Percentiles rank a stretch among this genome's conserved stretches.
These are phyloP conservation scores for Malbranchea zuffiana DNA, from an alignment of 2,329 filamentous ascomycete species.

Conservation along the genomic window DNA sequence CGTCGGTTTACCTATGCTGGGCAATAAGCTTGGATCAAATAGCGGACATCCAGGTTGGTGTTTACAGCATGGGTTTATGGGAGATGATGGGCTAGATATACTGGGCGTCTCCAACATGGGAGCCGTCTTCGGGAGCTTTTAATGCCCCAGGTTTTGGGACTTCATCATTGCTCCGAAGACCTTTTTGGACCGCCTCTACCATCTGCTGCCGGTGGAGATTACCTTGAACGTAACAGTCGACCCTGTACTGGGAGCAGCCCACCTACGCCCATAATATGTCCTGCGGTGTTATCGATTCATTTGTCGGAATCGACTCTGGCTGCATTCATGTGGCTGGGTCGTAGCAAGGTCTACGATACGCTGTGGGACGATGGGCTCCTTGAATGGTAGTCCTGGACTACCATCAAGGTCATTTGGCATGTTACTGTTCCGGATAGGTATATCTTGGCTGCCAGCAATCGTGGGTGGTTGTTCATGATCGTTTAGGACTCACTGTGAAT, in stretches of 20 bases:
- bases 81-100: constrained; percentile 43
- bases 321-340: constrained; percentile 20
- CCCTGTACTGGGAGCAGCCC: constrained; percentile 21
- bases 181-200: constrained; percentile 17
- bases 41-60: constrained; percentile 46
- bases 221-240: constrained; percentile 27
- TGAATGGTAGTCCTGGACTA: constrained; percentile 22
- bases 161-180: constrained; percentile 3
- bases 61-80: constrained; percentile 26
- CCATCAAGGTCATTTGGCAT: constrained; percentile 23
- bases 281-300: constrained; percentile 31
- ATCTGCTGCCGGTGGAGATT: constrained; percentile 16
- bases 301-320: constrained; percentile 47
- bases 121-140: constrained; percentile 41
- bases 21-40: constrained; percentile 50
- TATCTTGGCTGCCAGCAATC: constrained; percentile 15
- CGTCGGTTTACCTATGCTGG: constrained; percentile 46
- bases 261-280: constrained; percentile 33
- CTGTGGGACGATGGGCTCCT: constrained; percentile 32
- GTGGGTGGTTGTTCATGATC: not conserved
- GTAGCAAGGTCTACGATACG: constrained; percentile 46
- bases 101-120: constrained; percentile 38
- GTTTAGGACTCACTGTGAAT: not conserved
- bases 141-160: constrained; percentile 12
- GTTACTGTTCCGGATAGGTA: constrained; percentile 30